Evolutionary conservation across 2,329 filamentous ascomycete genomes (phyloP), one percentile per base, ranked within the genome.

Genomic region (Ophiostoma montium): DNA sequence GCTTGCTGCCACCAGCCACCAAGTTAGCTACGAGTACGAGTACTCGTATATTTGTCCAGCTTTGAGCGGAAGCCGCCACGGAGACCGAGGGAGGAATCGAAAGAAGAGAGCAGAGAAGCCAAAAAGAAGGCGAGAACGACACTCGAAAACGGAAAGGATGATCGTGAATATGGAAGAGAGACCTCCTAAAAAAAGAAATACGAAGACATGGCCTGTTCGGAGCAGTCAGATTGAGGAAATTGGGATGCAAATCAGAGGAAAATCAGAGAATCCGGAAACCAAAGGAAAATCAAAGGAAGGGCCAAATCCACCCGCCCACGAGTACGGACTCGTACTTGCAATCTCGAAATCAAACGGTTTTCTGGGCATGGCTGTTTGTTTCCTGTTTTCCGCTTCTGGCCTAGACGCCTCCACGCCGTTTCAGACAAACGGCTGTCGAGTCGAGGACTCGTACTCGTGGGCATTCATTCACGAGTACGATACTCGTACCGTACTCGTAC

Each of bases 401-500:
- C 48, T 54, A 50, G 52, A 46, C 23, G 36, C 48, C 42, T 46
- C 50, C 30, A 38, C 43, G 47, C 43, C 50, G 54, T 56, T 56
- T 56, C 54, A 56, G 46, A 39, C 48, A 50, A 27, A 27, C 23
- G 5, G 23, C 23, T 27, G 23, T 8, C 23, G 23, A 8, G 4
- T 5, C 32, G 32, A 11, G 32, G 5, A 11, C 11, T 33, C 9
- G 13, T 12, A 33, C n/a, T n/a, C n/a, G n/a, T n/a, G n/a, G n/a
- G n/a, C n/a, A n/a, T n/a, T n/a, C n/a, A n/a, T n/a, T n/a, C n/a
- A n/a, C n/a, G n/a, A n/a, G n/a, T n/a, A n/a, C n/a, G n/a, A n/a
- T n/a, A n/a, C n/a, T n/a, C n/a, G n/a, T n/a, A n/a, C n/a, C n/a
- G n/a, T n/a, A n/a, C n/a, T n/a, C n/a, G n/a, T n/a, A n/a, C n/a